These are phyloP conservation scores for Strigomonas oncopelti DNA, from an alignment of 208 protist genomes.

Conservation along the genomic window DNA sequence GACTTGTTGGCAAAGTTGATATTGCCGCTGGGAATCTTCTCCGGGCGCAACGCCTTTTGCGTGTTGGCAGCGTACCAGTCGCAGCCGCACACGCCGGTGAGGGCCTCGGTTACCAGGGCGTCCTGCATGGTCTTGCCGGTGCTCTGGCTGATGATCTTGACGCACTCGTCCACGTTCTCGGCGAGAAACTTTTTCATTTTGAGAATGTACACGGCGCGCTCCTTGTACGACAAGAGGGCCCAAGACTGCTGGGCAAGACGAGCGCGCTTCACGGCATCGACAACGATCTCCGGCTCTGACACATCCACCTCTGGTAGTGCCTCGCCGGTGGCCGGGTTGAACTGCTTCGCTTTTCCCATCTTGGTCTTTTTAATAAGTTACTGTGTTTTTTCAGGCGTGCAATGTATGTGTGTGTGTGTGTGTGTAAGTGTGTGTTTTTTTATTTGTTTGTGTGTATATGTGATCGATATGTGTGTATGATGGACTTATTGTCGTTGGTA, in stretches of 20 bases:
- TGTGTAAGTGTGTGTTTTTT: conserved; percentile 16
- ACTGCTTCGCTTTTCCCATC: conserved; percentile 28
- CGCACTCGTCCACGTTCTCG: conserved; percentile 47
- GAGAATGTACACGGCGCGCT: conserved; percentile 43
- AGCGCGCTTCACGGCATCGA: conserved; percentile 28
- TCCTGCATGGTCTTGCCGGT: conserved; percentile 74
- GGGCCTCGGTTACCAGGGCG: conserved; percentile 67
- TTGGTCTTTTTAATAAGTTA: not conserved
- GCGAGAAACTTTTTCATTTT: conserved; percentile 65
- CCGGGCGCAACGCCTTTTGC: conserved; percentile 31
- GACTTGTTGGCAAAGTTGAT: conserved; percentile 75
- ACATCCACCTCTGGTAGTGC: conserved; percentile 23
- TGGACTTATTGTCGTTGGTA: not conserved
- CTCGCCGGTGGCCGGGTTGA: conserved; percentile 67
- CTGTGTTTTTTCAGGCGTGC: conserved; percentile 6
- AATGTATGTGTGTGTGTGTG: conserved; percentile 11
- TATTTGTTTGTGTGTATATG: conserved; percentile 11
- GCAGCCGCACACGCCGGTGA: conserved; percentile 56
- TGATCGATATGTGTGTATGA: conserved; percentile 7
- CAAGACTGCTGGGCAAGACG: conserved; percentile 60
- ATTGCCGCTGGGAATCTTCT: conserved; percentile 45
- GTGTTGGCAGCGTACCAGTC: conserved; percentile 80
- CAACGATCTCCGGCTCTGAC: conserved; percentile 28
- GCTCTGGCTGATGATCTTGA: conserved; percentile 44
- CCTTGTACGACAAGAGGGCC: conserved; percentile 42